A percentile compares a stretch with the other conserved stretches of the same genome.
These are phyloP conservation scores for Sophora flavescens DNA, from an alignment of 306 rosid genomes.

Conservation along the genomic window DNA sequence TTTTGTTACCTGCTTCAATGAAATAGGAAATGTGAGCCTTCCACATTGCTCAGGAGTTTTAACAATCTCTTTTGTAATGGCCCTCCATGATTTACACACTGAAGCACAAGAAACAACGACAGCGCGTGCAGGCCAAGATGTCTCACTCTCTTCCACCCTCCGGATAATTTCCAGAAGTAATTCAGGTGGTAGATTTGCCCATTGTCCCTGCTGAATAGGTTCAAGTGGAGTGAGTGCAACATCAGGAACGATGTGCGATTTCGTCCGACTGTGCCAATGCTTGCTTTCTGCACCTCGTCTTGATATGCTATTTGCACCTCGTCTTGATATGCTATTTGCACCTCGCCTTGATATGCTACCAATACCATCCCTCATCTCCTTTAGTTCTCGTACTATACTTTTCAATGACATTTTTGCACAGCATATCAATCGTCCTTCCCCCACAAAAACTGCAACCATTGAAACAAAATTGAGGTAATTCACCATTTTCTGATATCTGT, in stretches of 20 bases:
- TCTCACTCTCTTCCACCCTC: conserved; percentile 86
- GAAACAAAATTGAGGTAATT: conserved; percentile 12
- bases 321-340: conserved; percentile 47
- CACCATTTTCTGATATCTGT: conserved; percentile 14
- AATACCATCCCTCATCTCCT: conserved; percentile 80
- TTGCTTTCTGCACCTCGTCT: conserved; percentile 60
- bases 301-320: conserved; percentile 58
- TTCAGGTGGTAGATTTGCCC: conserved; percentile 82
- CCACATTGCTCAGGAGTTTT: conserved; percentile 87
- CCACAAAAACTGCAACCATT: conserved; percentile 44
- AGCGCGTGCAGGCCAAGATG: conserved; percentile 80
- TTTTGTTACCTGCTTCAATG: conserved; percentile 83
- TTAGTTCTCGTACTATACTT: conserved; percentile 69
- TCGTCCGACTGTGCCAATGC: conserved; percentile 62
- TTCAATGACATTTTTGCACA: conserved; percentile 68
- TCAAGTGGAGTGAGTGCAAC: conserved; percentile 44
- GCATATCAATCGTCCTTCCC: conserved; percentile 55
- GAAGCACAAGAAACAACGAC: conserved; percentile 76
- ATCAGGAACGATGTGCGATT: conserved; percentile 84
- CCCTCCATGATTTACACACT: conserved; percentile 89
- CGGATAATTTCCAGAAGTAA: conserved; percentile 79
- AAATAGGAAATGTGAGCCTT: conserved; percentile 87
- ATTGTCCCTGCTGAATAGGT: conserved; percentile 61
- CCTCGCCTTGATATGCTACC: conserved; percentile 72
- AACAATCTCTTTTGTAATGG: conserved; percentile 69